Percentiles rank a stretch among this genome's conserved stretches.
Evolutionary conservation across 768 basidiomycete genomes (phyloP).

Genomic region (Trametes sanguinea): DNA sequence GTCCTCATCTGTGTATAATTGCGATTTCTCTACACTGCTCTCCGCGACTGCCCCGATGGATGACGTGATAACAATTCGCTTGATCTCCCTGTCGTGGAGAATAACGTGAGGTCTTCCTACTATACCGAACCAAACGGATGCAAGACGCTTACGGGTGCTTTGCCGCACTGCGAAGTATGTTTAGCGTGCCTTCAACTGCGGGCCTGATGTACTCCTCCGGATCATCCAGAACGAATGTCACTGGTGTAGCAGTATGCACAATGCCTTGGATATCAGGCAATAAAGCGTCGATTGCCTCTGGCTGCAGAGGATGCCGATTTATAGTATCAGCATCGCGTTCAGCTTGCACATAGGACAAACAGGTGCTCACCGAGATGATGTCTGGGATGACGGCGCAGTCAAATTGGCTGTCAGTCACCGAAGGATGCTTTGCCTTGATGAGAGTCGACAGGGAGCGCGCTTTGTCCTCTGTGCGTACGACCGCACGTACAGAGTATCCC

Average conservation of each 20-base stretch:
- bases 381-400: constrained; percentile 3
- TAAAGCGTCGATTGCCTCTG: constrained; percentile 72
- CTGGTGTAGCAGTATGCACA: constrained; percentile 66
- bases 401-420: background rate
- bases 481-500: constrained; percentile 61
- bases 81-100: background rate
- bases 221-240: constrained; percentile 47
- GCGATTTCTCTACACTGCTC: background rate
- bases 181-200: constrained; percentile 69
- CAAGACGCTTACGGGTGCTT: background rate
- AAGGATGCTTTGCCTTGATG: constrained; percentile 33
- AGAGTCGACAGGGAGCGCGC: constrained; percentile 52
- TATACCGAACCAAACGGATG: background rate
- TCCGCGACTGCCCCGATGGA: background rate
- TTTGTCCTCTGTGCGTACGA: constrained; percentile 60
- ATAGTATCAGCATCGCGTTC: background rate
- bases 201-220: constrained; percentile 62
- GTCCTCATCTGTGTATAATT: background rate
- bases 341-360: background rate
- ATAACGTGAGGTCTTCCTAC: background rate
- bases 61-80: background rate
- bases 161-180: constrained; percentile 55
- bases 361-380: constrained; percentile 1
- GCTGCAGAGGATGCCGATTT: constrained; percentile 33
- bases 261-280: constrained; percentile 74